Conservation (phyloP, 345 rosid genomes). For the rapeseed (Brassica napus) region DNA sequence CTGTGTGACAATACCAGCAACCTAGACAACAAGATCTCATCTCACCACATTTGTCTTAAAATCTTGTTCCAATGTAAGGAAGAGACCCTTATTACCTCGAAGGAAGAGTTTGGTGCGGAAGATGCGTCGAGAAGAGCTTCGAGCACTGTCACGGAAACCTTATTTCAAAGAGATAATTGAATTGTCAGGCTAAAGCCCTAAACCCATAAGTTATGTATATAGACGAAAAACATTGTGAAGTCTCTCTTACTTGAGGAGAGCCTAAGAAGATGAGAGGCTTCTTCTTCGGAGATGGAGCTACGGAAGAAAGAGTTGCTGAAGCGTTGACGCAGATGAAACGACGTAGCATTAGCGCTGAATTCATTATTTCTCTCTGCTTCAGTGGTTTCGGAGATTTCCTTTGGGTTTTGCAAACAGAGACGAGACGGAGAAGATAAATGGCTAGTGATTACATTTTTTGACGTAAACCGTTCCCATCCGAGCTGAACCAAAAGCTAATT, state of each 20-base stretch:
- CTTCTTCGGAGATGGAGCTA: slow-evolving; percentile 48
- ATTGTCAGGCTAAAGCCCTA: background rate
- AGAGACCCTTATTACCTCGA: slow-evolving; percentile 51
- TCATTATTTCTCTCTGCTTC: slow-evolving; percentile 32
- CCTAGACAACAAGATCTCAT: slow-evolving; percentile 43
- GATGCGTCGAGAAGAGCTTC: slow-evolving; percentile 80
- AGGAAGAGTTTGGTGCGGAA: slow-evolving; percentile 57
- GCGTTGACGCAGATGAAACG: slow-evolving; percentile 62
- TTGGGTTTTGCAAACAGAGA: background rate
- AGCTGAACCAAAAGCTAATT: background rate
- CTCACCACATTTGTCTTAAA: slow-evolving; percentile 18
- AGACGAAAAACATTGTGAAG: background rate
- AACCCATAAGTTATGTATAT: background rate
- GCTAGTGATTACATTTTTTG: background rate
- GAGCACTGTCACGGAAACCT: slow-evolving; percentile 84
- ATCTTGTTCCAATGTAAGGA: background rate
- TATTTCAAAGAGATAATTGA: background rate
- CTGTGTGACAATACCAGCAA: slow-evolving; percentile 91
- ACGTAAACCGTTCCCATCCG: background rate
- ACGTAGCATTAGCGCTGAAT: slow-evolving; percentile 53
- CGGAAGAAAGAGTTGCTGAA: slow-evolving; percentile 41
- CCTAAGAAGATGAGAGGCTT: slow-evolving; percentile 85
- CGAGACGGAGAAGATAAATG: background rate
- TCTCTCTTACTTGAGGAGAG: slow-evolving; percentile 68
- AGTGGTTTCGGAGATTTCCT: slow-evolving; percentile 22